Evolutionary conservation across 306 rosid genomes (phyloP), one percentile per base, ranked within the genome.

Genomic region (Casuarina glauca): DNA sequence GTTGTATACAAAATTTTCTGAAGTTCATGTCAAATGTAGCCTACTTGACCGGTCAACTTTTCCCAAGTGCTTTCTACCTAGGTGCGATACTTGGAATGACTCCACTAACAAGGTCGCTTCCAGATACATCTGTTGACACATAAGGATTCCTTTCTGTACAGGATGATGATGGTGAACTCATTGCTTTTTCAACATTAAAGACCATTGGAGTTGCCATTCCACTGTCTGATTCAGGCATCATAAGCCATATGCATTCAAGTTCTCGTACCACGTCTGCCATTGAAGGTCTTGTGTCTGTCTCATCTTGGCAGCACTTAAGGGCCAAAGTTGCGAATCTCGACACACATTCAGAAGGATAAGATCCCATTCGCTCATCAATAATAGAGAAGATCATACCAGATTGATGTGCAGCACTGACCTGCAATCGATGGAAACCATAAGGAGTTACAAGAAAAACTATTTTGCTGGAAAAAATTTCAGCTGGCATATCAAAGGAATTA

Each of bases 241-340:
- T 78, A 46, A 77, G 70, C 89, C 89, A 90, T 74, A 96, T 84
- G 70, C 79, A 87, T 64, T 96, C 98, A 0, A 96, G 98, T 84
- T 87, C 93, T 39, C 98, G 86, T 67, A 88, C 97, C 20, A 93
- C 98, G 73, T 93, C 93, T 20, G 85, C 84, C 96, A 93, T 93
- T 64, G 82, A 89, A 66, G 99, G 98, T 38, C 99, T 86, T 2
- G 85, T 86, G 77, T 93, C 92, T 10, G 99, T 84, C 43, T 90
- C 94, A 0, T 96, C 94, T 43, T 84, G 70, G 78, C 93, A 83
- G 69, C 98, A 96, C 85, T 82, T 90, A 17, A 96, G 66, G 60
- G 98, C 99, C 86, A 96, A 75, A 9, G 74, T 77, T 81, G 89
- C 66, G 52, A 96, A 85, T 82, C 71, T 96, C 80, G 85, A 93